phyloP scores from a whole-genome alignment of 2,329 filamentous ascomycete genomes.

The Alternaria solani region DNA sequence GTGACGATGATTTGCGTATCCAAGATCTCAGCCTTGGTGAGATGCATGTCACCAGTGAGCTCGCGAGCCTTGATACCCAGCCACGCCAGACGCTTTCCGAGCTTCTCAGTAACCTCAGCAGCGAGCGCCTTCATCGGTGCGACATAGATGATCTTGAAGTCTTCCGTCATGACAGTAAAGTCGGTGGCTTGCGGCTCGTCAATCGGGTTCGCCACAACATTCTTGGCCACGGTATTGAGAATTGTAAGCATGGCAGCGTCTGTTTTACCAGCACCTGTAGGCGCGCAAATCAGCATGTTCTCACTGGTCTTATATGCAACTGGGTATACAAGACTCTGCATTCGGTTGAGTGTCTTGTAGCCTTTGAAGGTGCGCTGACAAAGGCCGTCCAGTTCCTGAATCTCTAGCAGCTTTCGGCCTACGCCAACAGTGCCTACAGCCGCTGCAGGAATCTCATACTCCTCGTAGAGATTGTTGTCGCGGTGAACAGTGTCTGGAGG shows the following conservation, averaged over 20 bases:
- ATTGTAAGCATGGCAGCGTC: slow-evolving; percentile 98
- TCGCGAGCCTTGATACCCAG: slow-evolving; percentile 91
- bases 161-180: slow-evolving; percentile 81
- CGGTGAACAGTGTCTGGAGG: slow-evolving; percentile 76
- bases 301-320: slow-evolving; percentile 96
- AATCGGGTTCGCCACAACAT: slow-evolving; percentile 79
- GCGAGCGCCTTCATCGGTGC: slow-evolving; percentile 99
- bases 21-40: slow-evolving; percentile 95
- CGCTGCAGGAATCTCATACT: slow-evolving; percentile 84
- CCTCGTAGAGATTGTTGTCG: slow-evolving; percentile 83
- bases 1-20: slow-evolving; percentile 98
- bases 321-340: slow-evolving; percentile 96
- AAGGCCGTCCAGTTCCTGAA: slow-evolving; percentile 84
- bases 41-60: slow-evolving; percentile 97
- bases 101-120: slow-evolving; percentile 93
- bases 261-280: slow-evolving; percentile 98
- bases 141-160: slow-evolving; percentile 99
- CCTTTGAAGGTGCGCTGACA: slow-evolving; percentile 92
- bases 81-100: slow-evolving; percentile 92
- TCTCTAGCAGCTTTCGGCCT: slow-evolving; percentile 78
- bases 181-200: slow-evolving; percentile 77
- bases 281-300: slow-evolving; percentile 98
- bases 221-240: slow-evolving; percentile 86
- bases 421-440: slow-evolving; percentile 76
- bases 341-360: slow-evolving; percentile 92